Percentiles rank a stretch among this genome's conserved stretches.
phyloP scores from a whole-genome alignment of 2,329 filamentous ascomycete species.

The Phialophora tarda region DNA sequence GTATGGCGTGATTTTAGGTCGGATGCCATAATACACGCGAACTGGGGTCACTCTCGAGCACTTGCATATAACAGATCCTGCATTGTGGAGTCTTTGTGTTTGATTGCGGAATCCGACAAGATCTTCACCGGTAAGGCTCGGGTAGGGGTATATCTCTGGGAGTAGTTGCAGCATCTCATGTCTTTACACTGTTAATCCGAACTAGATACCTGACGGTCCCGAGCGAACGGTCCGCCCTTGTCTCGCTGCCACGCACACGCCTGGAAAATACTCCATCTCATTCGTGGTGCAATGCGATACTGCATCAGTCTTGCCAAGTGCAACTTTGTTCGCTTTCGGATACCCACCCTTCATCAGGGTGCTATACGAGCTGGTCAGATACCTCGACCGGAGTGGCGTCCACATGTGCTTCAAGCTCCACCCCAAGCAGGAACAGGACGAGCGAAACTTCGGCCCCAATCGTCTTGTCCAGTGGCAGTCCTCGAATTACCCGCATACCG shows the following conservation, averaged over 20 bases:
- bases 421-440: background rate
- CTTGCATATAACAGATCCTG: background rate
- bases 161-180: background rate
- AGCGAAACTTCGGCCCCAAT: background rate
- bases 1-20: slow-evolving; percentile 26
- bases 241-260: background rate
- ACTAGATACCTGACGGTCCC: background rate
- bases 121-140: background rate
- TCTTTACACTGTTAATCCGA: background rate
- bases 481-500: no score
- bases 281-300: background rate
- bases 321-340: background rate
- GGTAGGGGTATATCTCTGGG: background rate
- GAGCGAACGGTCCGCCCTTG: background rate
- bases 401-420: background rate
- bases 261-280: background rate
- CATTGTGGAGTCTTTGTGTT: background rate
- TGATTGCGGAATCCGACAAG: background rate
- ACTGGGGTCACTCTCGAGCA: background rate
- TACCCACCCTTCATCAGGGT: background rate
- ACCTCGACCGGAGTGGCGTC: background rate
- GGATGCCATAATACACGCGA: slow-evolving; percentile 10
- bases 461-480: no score
- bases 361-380: background rate
- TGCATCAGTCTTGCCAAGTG: background rate